Percentiles rank a stretch among this genome's conserved stretches.
phyloP scores from a whole-genome alignment of 1,139 yeast genomes.

The Geotrichum restrictum region DNA sequence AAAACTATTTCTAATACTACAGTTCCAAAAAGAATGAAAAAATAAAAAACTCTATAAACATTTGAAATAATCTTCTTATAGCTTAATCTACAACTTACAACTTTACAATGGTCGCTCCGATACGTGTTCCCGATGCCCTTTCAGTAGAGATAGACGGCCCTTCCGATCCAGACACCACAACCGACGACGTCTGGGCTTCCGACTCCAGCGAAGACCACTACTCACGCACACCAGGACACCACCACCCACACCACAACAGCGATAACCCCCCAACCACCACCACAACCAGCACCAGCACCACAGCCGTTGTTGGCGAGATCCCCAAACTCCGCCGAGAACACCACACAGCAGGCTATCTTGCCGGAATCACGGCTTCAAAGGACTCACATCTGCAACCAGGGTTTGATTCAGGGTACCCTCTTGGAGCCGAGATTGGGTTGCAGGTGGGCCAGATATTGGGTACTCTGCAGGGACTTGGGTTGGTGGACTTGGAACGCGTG shows the following conservation, averaged over 20 bases:
- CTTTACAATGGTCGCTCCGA: constrained; percentile 1
- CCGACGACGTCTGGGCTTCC: constrained; percentile 24
- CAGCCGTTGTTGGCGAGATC: constrained; percentile 1
- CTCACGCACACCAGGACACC: not conserved
- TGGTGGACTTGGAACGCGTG: constrained; percentile 31
- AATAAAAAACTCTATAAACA: not conserved
- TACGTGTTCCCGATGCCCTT: not conserved
- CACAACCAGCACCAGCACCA: not conserved
- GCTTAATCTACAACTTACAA: no score
- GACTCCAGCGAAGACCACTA: constrained; percentile 15
- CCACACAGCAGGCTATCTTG: constrained; percentile 76
- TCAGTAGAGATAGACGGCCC: not conserved
- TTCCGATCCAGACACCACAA: not conserved
- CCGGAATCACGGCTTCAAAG: constrained; percentile 69
- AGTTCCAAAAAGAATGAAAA: not conserved
- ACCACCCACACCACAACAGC: not conserved
- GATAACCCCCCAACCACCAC: not conserved
- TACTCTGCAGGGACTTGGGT: constrained; percentile 35
- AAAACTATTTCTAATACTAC: not conserved
- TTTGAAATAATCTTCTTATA: not conserved
- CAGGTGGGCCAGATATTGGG: constrained; percentile 68
- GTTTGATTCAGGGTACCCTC: constrained; percentile 73
- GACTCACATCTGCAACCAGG: constrained; percentile 72
- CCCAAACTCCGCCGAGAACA: constrained; percentile 51
- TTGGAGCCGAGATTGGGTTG: constrained; percentile 68